Evolutionary conservation across 2,329 filamentous ascomycete genomes (phyloP).

Genomic region (Pseudofabraea citricarpa): DNA sequence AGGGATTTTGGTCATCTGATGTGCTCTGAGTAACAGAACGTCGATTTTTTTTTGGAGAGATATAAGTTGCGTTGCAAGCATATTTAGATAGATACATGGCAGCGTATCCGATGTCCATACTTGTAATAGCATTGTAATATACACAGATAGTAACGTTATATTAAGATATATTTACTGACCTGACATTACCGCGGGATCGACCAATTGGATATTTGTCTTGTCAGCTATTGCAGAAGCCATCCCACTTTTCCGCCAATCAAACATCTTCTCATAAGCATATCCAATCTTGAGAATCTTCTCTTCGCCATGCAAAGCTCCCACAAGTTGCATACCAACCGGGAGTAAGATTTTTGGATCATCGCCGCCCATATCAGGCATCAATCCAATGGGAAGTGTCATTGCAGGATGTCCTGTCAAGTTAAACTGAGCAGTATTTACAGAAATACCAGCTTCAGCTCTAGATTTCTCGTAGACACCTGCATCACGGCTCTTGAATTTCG

Average conservation of each 20-base stretch:
- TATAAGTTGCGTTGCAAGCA: too few relatives aligned
- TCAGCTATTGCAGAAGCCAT: too few relatives aligned
- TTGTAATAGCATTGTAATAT: too few relatives aligned
- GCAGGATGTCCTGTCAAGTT: slow-evolving; percentile 52
- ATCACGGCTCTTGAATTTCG: slow-evolving; percentile 33
- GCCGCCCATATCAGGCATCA: slow-evolving; percentile 32
- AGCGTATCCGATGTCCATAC: too few relatives aligned
- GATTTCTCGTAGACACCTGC: slow-evolving; percentile 38
- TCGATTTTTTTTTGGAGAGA: too few relatives aligned
- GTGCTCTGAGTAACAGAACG: not conserved
- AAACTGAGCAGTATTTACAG: slow-evolving; percentile 51
- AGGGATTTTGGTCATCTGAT: not conserved
- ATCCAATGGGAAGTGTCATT: slow-evolving; percentile 43
- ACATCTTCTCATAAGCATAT: slow-evolving; percentile 39
- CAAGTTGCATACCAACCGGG: slow-evolving; percentile 49
- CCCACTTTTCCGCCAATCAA: slow-evolving; percentile 41
- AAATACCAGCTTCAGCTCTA: slow-evolving; percentile 45
- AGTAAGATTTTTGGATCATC: slow-evolving; percentile 30
- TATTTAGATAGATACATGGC: too few relatives aligned
- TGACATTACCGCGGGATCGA: too few relatives aligned
- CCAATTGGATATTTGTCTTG: too few relatives aligned
- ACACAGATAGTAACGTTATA: too few relatives aligned
- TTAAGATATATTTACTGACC: too few relatives aligned
- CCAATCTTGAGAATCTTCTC: slow-evolving; percentile 37
- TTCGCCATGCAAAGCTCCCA: slow-evolving; percentile 46